phyloP scores from a whole-genome alignment of 129 eudicot genomes.

The Lactuca saligna region DNA sequence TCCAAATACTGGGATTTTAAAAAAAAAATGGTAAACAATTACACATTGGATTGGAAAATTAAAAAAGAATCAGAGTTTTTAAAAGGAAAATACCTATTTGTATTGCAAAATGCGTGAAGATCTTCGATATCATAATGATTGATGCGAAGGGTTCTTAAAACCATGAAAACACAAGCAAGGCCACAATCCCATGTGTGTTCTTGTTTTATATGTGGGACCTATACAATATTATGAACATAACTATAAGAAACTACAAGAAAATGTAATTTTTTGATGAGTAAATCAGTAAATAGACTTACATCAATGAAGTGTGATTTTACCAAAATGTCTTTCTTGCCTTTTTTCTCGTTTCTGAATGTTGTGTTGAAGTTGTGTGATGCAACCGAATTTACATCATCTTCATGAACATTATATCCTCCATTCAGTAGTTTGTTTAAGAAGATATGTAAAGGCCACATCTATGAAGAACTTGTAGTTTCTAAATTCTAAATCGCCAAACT shows the following conservation, averaged over 20 bases:
- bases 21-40: constrained; percentile 6
- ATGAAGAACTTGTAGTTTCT: not conserved
- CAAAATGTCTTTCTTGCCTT: constrained; percentile 29
- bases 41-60: not conserved
- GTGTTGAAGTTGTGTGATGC: constrained; percentile 41
- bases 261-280: not conserved
- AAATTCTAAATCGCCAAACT: constrained; percentile 17
- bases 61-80: not conserved
- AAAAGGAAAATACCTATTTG: constrained; percentile 51
- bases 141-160: constrained; percentile 56
- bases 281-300: constrained; percentile 38
- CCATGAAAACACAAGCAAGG: constrained; percentile 91
- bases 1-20: constrained; percentile 79
- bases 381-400: constrained; percentile 27
- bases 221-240: constrained; percentile 13
- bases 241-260: constrained; percentile 5
- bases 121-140: constrained; percentile 46
- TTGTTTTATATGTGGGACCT: constrained; percentile 89
- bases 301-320: constrained; percentile 50
- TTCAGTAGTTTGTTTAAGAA: constrained; percentile 64
- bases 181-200: constrained; percentile 91
- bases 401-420: constrained; percentile 44
- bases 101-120: constrained; percentile 60
- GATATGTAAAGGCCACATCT: constrained; percentile 72
- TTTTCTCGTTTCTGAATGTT: constrained; percentile 33